phyloP scores from a whole-genome alignment of 2,329 filamentous ascomycete genomes.

The Penicillium concentricum region DNA sequence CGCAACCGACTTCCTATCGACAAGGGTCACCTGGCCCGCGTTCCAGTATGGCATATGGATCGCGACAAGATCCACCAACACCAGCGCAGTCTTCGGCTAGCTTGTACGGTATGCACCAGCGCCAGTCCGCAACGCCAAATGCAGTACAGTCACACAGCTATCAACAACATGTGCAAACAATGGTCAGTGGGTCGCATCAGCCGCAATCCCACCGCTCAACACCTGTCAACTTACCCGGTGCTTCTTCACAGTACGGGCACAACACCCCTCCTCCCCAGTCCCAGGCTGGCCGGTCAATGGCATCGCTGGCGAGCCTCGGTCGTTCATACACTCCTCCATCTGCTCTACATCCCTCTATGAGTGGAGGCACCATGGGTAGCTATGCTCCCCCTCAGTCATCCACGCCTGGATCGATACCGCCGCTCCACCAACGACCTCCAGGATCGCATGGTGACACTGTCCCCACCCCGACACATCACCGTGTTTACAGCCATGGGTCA shows the following conservation, averaged over 20 bases:
- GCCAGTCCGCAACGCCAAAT: conserved; percentile 27
- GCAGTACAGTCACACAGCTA: conserved; percentile 29
- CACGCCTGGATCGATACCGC: conserved; percentile 22
- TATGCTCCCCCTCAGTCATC: conserved; percentile 31
- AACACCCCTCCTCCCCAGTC: conserved; percentile 36
- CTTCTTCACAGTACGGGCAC: conserved; percentile 30
- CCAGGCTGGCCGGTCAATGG: conserved; percentile 28
- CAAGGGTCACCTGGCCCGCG: conserved; percentile 33
- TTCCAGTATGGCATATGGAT: conserved; percentile 29
- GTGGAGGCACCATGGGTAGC: conserved; percentile 27
- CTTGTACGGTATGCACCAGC: conserved; percentile 30
- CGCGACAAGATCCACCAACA: conserved; percentile 33
- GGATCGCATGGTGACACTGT: conserved; percentile 25
- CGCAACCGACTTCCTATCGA: conserved; percentile 27
- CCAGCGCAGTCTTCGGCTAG: conserved; percentile 32
- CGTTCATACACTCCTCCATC: conserved; percentile 44
- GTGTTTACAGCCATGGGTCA: conserved; percentile 41
- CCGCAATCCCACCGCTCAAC: conserved; percentile 33
- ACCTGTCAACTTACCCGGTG: conserved; percentile 30
- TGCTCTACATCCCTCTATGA: conserved; percentile 29
- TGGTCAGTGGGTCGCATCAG: conserved; percentile 39
- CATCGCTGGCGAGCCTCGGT: conserved; percentile 28
- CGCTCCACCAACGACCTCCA: conserved; percentile 30
- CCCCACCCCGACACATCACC: conserved; percentile 32
- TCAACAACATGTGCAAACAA: conserved; percentile 40